Conservation (phyloP, 2,329 filamentous ascomycete species). For the Metarhizium anisopliae region DNA sequence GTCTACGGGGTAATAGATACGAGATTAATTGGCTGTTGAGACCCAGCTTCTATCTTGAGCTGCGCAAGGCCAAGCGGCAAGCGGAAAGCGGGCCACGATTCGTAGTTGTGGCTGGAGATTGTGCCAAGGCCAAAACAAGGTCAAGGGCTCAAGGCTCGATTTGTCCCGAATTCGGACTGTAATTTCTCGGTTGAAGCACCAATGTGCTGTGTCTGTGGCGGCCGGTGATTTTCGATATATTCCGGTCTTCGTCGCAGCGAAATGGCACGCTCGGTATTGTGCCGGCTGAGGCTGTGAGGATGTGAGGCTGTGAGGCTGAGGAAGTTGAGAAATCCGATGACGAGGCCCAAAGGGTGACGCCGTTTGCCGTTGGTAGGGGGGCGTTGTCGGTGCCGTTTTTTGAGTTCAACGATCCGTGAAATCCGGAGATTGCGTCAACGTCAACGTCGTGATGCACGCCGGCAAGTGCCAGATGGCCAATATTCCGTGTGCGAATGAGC, state of each 20-base stretch:
- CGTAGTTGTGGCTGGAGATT: slow-evolving; percentile 7
- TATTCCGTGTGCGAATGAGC: neutral
- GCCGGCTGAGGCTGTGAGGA: neutral
- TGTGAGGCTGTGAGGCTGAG: too few relatives aligned
- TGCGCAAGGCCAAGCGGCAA: neutral
- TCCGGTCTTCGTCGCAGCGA: neutral
- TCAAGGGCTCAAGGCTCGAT: neutral
- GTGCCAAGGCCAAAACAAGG: slow-evolving; percentile 1
- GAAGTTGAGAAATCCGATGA: neutral
- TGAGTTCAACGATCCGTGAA: neutral
- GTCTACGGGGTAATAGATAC: too few relatives aligned
- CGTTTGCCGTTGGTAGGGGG: neutral
- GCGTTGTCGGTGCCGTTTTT: neutral
- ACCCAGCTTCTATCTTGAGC: neutral
- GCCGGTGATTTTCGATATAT: neutral
- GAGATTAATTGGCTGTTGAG: neutral
- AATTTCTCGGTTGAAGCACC: neutral
- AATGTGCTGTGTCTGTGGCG: neutral
- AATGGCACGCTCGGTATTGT: neutral
- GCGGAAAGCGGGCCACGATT: neutral
- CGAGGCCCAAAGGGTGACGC: neutral
- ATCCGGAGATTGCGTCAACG: neutral
- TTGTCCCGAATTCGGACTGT: too few relatives aligned
- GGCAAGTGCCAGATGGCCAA: neutral
- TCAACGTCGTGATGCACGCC: neutral